These are phyloP conservation scores for Nannochloropsis oceanica DNA, from an alignment of 108 stramenopile genomes.

Conservation along the genomic window DNA sequence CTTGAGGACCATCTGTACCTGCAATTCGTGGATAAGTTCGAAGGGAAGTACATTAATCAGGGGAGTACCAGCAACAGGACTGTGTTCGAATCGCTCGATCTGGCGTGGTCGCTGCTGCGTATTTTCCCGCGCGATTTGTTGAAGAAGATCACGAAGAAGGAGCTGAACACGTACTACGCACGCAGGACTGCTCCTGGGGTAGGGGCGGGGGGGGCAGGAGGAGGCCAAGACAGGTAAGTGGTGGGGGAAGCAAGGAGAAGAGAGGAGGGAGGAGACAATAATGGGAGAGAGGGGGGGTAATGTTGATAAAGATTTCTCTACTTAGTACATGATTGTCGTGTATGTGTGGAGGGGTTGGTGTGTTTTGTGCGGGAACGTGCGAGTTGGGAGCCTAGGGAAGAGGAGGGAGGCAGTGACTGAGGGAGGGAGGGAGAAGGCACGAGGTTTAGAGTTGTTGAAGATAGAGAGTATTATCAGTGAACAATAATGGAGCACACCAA, in stretches of 20 bases:
- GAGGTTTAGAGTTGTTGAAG: neutral
- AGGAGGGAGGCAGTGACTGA: neutral
- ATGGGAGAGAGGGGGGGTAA: neutral
- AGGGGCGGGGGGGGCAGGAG: neutral
- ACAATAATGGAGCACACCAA: no score
- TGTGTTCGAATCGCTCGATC: constrained; percentile 95
- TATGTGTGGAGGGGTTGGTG: no score
- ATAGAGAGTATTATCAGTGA: no score
- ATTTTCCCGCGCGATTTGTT: constrained; percentile 96
- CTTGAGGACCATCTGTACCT: constrained; percentile 98
- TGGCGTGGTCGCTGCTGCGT: constrained; percentile 96
- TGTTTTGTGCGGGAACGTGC: no score
- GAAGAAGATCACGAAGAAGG: constrained; percentile 99
- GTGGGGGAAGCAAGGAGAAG: neutral
- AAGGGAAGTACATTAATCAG: constrained; percentile 93
- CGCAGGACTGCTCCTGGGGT: constrained; percentile 7
- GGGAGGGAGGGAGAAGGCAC: neutral
- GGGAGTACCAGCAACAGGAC: constrained; percentile 82
- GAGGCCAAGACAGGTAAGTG: neutral
- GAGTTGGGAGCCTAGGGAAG: neutral
- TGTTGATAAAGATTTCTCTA: no score
- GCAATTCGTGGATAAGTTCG: constrained; percentile 94
- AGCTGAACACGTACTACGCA: constrained; percentile 80
- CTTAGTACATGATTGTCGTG: no score
- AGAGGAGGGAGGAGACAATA: neutral